phyloP scores from a whole-genome alignment of 805 yeast genomes.

The Maudiozyma saulgeensis region DNA sequence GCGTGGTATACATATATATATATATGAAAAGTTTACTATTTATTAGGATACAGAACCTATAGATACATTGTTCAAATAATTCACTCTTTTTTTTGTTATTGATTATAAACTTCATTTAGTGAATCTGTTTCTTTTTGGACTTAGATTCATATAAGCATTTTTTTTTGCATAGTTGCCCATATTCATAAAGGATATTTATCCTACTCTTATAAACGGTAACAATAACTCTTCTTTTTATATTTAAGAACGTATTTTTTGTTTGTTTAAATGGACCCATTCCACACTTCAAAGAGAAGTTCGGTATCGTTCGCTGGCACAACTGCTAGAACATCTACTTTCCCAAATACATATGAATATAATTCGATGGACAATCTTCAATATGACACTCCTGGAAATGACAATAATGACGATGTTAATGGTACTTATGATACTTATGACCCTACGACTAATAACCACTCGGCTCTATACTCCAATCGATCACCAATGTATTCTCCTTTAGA shows the following conservation, averaged over 20 bases:
- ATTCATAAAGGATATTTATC: background rate
- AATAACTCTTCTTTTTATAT: background rate
- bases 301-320: slow-evolving; percentile 19
- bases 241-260: background rate
- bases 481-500: slow-evolving; percentile 27
- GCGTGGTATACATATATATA: too few relatives aligned
- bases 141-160: too few relatives aligned
- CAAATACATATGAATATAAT: background rate
- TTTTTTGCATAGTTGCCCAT: background rate
- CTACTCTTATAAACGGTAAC: too few relatives aligned
- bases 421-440: slow-evolving; percentile 3
- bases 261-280: slow-evolving; percentile 18
- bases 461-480: slow-evolving; percentile 10
- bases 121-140: too few relatives aligned
- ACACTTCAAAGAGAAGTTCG: slow-evolving; percentile 24
- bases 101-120: too few relatives aligned
- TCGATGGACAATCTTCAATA: slow-evolving; percentile 1
- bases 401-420: slow-evolving; percentile 6
- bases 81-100: too few relatives aligned
- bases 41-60: too few relatives aligned
- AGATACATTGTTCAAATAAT: too few relatives aligned
- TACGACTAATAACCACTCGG: slow-evolving; percentile 1
- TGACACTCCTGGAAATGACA: slow-evolving; percentile 1
- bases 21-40: too few relatives aligned
- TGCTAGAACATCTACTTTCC: background rate